Conservation (phyloP, 768 basidiomycete species). For the Lentinus tigrinus region DNA sequence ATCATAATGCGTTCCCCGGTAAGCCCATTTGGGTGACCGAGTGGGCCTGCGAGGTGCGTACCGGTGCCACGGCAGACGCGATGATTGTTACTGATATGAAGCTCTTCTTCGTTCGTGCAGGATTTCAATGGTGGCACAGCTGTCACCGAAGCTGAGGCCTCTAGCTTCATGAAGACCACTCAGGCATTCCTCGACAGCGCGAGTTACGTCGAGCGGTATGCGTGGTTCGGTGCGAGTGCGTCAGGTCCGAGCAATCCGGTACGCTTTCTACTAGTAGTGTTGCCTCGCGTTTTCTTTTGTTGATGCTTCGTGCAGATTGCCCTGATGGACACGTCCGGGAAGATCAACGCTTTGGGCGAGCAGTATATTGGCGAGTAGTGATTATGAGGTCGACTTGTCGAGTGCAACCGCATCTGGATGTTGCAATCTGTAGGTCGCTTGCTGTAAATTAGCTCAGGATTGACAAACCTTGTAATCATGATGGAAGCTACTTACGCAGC, state of each 20-base stretch:
- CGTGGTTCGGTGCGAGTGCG: not conserved
- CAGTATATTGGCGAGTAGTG: not conserved
- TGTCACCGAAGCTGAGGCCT: conserved; percentile 40
- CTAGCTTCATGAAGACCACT: conserved; percentile 33
- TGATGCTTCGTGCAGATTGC: not conserved
- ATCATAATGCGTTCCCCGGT: conserved; percentile 41
- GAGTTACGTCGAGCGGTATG: not conserved
- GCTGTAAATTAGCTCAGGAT: too few species aligned
- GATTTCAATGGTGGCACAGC: conserved; percentile 50
- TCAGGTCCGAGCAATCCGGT: not conserved
- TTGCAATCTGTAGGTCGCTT: too few species aligned
- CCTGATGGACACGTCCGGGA: not conserved
- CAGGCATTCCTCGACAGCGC: conserved; percentile 3
- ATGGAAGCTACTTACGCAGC: too few species aligned
- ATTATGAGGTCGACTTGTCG: too few species aligned
- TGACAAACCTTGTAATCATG: too few species aligned
- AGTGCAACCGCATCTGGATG: too few species aligned
- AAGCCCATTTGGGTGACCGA: conserved; percentile 61
- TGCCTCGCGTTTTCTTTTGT: not conserved
- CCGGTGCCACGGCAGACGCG: too few species aligned
- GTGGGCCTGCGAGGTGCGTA: conserved; percentile 57
- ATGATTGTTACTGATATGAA: not conserved
- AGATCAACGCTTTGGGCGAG: not conserved
- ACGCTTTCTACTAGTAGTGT: not conserved
- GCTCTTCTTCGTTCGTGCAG: conserved; percentile 29